Evolutionary conservation across 495 filamentous ascomycete species (phyloP), one percentile per base, ranked within the genome.

Genomic region (Massariosphaeria phaeospora): DNA sequence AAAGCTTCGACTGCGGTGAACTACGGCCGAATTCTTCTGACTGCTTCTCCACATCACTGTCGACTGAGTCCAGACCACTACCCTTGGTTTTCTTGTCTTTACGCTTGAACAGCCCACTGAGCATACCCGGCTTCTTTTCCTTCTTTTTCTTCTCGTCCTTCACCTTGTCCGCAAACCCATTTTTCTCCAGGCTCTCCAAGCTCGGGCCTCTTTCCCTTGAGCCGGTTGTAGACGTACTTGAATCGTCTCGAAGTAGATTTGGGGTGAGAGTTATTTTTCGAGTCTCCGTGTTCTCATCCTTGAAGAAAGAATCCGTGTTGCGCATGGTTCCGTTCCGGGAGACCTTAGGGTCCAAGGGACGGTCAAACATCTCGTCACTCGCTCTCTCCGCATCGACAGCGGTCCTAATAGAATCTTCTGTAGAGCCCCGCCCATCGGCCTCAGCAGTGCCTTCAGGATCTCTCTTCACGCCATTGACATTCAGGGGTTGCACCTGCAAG

Each of bases 201-300:
- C 63, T 73, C 23, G 47, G 58, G 3, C 71, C 52, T 67, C 79
- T 72, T 48, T 91, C 85, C 70, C 80, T 84, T 12, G 81, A 82
- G 8, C 72, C 70, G 42, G 79, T 66, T 6, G 77, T 70, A n/a
- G 76, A 78, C 38, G 72, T 75, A 47, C 70, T 76, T 1, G 75
- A 76, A 60, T 96, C 91, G 54, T 97, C 91, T 13, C 93, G 82
- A 31, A 97, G 75, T n/a, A 99, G 75, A 56, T 91, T 95, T 11
- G 93, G 93, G 0, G 93, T 99, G 26, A 99, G 76, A 1, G 90
- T 95, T 56, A 99, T 96, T 74, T 99, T 99, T 70, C 91, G 87
- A 0, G 93, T 96, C 66, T 96, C 94, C 30, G 86, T 83, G 25
- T 82, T 87, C 60, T 98, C 93, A 56, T 97, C 93, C 69, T 90